phyloP scores from a whole-genome alignment of 805 yeast species.

The Vanderwaltozyma verrucispora region DNA sequence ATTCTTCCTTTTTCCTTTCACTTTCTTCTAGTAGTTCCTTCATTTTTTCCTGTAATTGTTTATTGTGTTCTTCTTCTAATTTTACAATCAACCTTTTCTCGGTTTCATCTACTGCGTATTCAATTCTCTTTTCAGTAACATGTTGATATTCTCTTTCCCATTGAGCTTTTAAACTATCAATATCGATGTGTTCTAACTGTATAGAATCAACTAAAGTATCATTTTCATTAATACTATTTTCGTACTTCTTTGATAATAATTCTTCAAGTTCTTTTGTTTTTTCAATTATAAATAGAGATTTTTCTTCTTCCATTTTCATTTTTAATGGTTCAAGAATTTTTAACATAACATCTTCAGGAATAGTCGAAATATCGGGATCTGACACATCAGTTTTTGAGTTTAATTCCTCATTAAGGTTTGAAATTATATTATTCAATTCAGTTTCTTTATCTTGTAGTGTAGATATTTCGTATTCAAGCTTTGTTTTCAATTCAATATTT shows the following conservation, averaged over 20 bases:
- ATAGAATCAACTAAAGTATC: no score
- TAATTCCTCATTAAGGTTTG: neutral
- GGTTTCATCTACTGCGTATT: constrained; percentile 32
- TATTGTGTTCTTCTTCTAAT: constrained; percentile 44
- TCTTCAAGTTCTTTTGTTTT: constrained; percentile 4
- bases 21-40: constrained; percentile 9
- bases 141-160: constrained; percentile 30
- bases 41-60: constrained; percentile 33
- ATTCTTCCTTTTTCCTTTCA: constrained; percentile 5
- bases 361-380: neutral
- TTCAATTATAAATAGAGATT: neutral
- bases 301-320: constrained; percentile 19
- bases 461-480: no score
- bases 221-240: constrained; percentile 4
- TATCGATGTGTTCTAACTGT: neutral
- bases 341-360: neutral
- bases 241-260: constrained; percentile 8
- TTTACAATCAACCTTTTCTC: constrained; percentile 37
- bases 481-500: no score
- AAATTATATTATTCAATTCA: constrained; percentile 8
- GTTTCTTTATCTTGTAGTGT: no score
- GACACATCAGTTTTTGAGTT: constrained; percentile 2
- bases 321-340: constrained; percentile 12
- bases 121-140: constrained; percentile 19
- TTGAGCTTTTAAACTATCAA: constrained; percentile 13